Base-by-base conservation (phyloP, 768 basidiomycete genomes). In the Ephemerocybe angulata region DNA sequence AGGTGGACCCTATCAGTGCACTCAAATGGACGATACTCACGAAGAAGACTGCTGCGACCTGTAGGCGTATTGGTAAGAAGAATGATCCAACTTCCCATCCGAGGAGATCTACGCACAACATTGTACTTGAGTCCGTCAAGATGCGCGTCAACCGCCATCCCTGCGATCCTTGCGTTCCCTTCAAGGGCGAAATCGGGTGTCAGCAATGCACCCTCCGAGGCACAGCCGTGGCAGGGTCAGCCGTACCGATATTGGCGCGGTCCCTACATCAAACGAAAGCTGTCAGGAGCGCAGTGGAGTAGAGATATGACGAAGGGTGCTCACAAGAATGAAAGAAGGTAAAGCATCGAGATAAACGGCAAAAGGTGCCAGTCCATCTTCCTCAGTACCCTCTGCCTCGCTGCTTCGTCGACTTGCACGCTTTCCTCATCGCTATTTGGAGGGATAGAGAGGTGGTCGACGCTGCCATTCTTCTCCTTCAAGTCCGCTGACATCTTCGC, bases 321-420 rank as follows among this genome's bases (percentile, higher is more conserved):
- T 67, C 56, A 78, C 74, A 79, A 61, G 60, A 78, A 79, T 6
- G 76, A 78, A 46, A 77, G 66, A 37, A 79, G 64, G 54, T 77
- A 78, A 11, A 80, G 61, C 33, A 77, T 53, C 4, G 75, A 76
- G 33, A 78, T 70, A 43, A 78, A 68, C 6, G 77, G 76, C 46
- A 80, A 59, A 21, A 79, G 58, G 56, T 78, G 75, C 56, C 65
- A 62, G 58, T 80, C 78, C 28, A 79, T 58, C 60, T 79, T 80
- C 24, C 75, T 67, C 42, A 79, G 56, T 13, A 72, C 61, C 37
- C 62, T 61, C 51, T 62, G 54, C 50, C 58, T 53, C 50, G 70
- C 65, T 24, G 27, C 59, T 47, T 70, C 67, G 13, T 60, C 58
- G 28, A 57, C 33, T 3, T 58, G 22, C 30, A 54, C 19, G 22